Evolutionary conservation across 805 yeast species (phyloP), one percentile per base, ranked within the genome.

Genomic region (Sugiyamaella floridensis): DNA sequence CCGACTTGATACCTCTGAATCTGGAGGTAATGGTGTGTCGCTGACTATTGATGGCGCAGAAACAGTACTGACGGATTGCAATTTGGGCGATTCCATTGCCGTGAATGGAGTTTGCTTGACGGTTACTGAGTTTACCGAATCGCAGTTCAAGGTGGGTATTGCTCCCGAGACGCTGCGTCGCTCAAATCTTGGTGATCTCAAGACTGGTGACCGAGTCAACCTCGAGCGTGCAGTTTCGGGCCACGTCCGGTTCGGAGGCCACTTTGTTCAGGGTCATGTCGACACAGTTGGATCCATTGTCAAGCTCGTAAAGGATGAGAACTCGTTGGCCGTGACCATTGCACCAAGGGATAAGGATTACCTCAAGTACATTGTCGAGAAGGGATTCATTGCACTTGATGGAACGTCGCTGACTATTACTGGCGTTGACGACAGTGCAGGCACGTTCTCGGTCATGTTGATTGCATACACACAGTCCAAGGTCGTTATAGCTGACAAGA

Each of bases 201-300:
- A 60, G 19, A 47, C 52, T 0, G 90, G 88, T 1, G 67, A 78
- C 16, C 76, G 75, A 54, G 96, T 93, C 18, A 92, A 93, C 66
- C 73, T 92, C 56, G 99, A 93, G 68, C 76, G 99, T 54, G 99
- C 99, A 0, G 89, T 93, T 32, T 74, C 82, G 1, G 81, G 82
- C 12, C 88, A 86, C 50, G 87, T 82, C 6, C 75, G 99, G 57
- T 81, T 90, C 63, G 99, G 99, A 20, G 99, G 99, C 0, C 99
- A 93, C 68, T 80, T 92, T 58, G 99, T 93, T 2, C 99, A 93
- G 60, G 99, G 99, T 5, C 99, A 93, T 71, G 89, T 93, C 28
- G 99, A 93, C 67, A 87, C 97, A 0, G 76, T 84, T 37, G 97
- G 97, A 1, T 68, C 66, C 37, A 84, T 92, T 41, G 75, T 77